A percentile compares a stretch with the other conserved stretches of the same genome.
These are phyloP conservation scores for Aspergillus eucalypticola DNA, from an alignment of 2,329 filamentous ascomycete genomes.

Conservation along the genomic window DNA sequence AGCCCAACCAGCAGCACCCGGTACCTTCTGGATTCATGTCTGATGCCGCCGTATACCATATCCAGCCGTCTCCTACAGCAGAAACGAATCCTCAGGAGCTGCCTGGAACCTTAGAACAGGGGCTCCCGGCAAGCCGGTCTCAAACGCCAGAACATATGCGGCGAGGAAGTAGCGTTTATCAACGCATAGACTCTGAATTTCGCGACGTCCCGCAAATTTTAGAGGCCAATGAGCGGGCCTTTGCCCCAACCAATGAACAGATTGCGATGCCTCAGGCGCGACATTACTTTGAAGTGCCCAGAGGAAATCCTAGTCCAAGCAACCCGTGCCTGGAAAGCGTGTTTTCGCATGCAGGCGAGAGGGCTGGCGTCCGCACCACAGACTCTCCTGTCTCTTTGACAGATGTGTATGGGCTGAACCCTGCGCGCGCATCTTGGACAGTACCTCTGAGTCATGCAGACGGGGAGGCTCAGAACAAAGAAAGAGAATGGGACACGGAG, in stretches of 20 bases:
- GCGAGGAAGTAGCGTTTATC: conserved; percentile 8
- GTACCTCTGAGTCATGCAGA: neutral
- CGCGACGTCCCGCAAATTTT: neutral
- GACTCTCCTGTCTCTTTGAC: conserved; percentile 8
- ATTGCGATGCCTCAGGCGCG: conserved; percentile 2
- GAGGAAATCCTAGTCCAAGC: neutral
- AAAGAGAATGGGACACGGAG: conserved; percentile 18
- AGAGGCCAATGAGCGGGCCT: conserved; percentile 1
- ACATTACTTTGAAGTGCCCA: neutral
- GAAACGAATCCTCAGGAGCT: conserved; percentile 22
- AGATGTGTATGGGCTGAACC: neutral
- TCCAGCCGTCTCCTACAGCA: neutral
- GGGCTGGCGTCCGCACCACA: neutral
- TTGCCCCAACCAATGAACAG: neutral
- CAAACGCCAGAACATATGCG: conserved; percentile 30
- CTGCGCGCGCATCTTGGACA: neutral
- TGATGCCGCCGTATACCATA: neutral
- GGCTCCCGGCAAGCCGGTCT: conserved; percentile 27
- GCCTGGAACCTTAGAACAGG: conserved; percentile 30
- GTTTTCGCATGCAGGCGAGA: neutral
- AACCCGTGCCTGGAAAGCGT: neutral
- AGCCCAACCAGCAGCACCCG: neutral
- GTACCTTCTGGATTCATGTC: neutral
- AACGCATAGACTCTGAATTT: neutral
- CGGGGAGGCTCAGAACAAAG: neutral